Evolutionary conservation across 148 eudicot species (phyloP), one percentile per base, ranked within the genome.

Genomic region (Chenopodium quinoa): DNA sequence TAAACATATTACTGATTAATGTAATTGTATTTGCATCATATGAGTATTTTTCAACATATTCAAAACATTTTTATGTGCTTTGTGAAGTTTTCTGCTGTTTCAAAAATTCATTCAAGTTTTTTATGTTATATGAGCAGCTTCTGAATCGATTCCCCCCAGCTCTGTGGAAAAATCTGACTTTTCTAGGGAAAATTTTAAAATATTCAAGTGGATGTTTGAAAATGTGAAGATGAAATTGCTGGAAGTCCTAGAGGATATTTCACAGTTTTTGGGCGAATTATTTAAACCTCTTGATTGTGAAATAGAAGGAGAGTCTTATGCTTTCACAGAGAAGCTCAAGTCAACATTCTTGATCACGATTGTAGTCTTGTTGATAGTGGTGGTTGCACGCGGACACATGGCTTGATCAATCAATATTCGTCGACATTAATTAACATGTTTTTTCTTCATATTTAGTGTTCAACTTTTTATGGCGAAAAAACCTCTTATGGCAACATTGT

Each of bases 331-430:
- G 54, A 93, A 86, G 87, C 90, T 94, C 79, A 89, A 83, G 80
- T 65, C 91, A 14, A 84, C 93, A 7, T 85, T 94, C 75, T 29
- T 91, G 85, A 92, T 94, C 77, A 88, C 95, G 2, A 47, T 91
- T 13, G 72, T 90, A 48, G 93, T 93, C 78, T 82, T 94, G 76
- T 77, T 94, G 81, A 82, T 93, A 48, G 97, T 94, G 62, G 93
- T 94, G 3, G 87, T 94, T 81, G 80, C 86, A 82, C 95, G 98
- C 74, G 90, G 91, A 70, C 80, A 79, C 37, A 83, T 71, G 84
- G 85, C 89, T 48, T 88, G 88, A 88, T 79, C 85, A 65, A 46
- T 84, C 82, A 83, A 60, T 78, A 93, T 91, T 85, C 14, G 98
- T 31, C 83, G 66, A 62, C 25, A 22, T 6, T 60, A 19, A 5